A percentile compares a stretch with the other conserved stretches of the same genome.
Evolutionary conservation across 352 stramenopile genomes (phyloP).

Genomic region (Pythium folliculosum): DNA sequence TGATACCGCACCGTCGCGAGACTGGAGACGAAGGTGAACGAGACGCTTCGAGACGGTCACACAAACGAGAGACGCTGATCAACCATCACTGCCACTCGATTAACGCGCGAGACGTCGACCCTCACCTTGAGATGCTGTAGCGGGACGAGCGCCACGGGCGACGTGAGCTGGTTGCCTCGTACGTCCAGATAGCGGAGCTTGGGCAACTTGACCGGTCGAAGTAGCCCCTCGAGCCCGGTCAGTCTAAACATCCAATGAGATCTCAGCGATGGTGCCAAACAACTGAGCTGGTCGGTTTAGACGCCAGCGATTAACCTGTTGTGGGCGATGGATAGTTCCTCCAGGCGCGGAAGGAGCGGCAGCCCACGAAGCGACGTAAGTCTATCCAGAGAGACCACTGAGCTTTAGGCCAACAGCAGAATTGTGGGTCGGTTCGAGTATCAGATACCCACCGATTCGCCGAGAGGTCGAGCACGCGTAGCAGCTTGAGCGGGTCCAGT

Average conservation of each 20-base stretch:
- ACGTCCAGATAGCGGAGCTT: conserved; percentile 73
- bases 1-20: conserved; percentile 44
- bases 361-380: conserved; percentile 61
- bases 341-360: conserved; percentile 55
- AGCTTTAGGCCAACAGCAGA: no score
- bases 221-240: conserved; percentile 48
- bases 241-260: conserved; percentile 37
- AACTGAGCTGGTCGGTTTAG: neutral
- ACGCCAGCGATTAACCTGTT: conserved; percentile 47
- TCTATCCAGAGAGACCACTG: conserved; percentile 26
- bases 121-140: conserved; percentile 61
- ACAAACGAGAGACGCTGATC: neutral
- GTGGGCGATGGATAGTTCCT: conserved; percentile 76
- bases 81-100: neutral
- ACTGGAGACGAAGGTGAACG: conserved; percentile 62
- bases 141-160: conserved; percentile 37
- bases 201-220: conserved; percentile 70
- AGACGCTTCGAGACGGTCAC: conserved; percentile 36
- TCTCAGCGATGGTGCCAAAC: no score
- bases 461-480: conserved; percentile 75
- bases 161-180: conserved; percentile 59
- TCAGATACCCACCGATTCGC: conserved; percentile 53
- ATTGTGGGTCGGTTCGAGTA: no score
- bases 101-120: neutral
- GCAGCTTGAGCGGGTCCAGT: conserved; percentile 58